phyloP scores from a whole-genome alignment of 805 yeast species.

The Ogataea pilisensis region DNA sequence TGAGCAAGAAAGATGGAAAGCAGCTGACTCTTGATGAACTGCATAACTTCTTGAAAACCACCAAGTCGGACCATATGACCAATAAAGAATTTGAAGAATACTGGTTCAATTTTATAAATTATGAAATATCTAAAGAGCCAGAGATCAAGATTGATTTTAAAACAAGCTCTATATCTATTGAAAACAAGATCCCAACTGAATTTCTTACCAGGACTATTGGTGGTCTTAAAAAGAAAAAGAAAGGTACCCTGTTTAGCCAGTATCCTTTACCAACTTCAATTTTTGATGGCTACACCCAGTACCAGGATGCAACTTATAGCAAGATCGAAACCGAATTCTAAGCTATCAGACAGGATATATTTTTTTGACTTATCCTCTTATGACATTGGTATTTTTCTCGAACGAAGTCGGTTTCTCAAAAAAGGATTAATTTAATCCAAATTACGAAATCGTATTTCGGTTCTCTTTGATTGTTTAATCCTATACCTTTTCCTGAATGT shows the following conservation, averaged over 20 bases:
- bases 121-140: conserved; percentile 43
- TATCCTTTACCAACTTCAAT: conserved; percentile 17
- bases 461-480: too few species aligned
- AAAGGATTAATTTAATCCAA: too few species aligned
- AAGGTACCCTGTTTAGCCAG: conserved; percentile 57
- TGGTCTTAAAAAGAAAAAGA: conserved; percentile 16
- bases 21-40: conserved; percentile 62
- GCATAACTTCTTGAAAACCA: conserved; percentile 60
- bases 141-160: conserved; percentile 65
- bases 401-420: too few species aligned
- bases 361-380: too few species aligned
- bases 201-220: conserved; percentile 22
- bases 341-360: neutral
- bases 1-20: conserved; percentile 67
- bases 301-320: conserved; percentile 1
- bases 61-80: conserved; percentile 38
- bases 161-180: conserved; percentile 22
- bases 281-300: conserved; percentile 11
- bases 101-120: conserved; percentile 59
- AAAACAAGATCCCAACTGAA: conserved; percentile 17
- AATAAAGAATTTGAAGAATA: conserved; percentile 69
- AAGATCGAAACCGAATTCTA: neutral
- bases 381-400: too few species aligned
- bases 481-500: too few species aligned
- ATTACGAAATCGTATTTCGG: too few species aligned